These are phyloP conservation scores for Hebeloma cylindrosporum DNA, from an alignment of 768 basidiomycete species.

Conservation along the genomic window DNA sequence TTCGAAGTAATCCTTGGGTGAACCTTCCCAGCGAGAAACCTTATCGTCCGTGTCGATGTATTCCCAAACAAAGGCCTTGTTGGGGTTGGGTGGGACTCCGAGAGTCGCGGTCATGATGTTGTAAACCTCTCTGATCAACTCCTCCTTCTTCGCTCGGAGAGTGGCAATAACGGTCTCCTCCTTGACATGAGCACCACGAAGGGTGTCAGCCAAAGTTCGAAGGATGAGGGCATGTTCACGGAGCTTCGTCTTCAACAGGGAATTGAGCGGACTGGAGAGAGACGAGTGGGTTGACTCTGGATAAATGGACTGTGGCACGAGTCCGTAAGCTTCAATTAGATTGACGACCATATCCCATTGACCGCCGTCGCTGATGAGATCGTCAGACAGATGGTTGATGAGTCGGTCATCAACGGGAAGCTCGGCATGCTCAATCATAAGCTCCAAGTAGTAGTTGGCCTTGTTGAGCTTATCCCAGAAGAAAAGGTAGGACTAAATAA, in stretches of 20 bases:
- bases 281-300: conserved; percentile 87
- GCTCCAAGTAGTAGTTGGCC: conserved; percentile 88
- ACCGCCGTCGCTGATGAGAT: conserved; percentile 88
- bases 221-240: conserved; percentile 88
- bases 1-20: conserved; percentile 78
- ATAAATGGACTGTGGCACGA: conserved; percentile 80
- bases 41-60: conserved; percentile 83
- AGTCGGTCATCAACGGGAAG: conserved; percentile 81
- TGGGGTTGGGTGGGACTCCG: conserved; percentile 79
- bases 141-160: conserved; percentile 82
- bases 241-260: conserved; percentile 84
- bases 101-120: conserved; percentile 81
- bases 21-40: conserved; percentile 73
- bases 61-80: conserved; percentile 80
- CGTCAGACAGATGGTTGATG: conserved; percentile 70
- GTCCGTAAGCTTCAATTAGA: conserved; percentile 69
- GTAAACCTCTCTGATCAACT: conserved; percentile 82
- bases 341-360: conserved; percentile 91
- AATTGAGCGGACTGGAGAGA: conserved; percentile 68
- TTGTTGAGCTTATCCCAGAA: conserved; percentile 98
- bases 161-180: conserved; percentile 47
- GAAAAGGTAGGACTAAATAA: conserved; percentile 75
- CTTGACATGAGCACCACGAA: conserved; percentile 49
- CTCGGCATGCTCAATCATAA: conserved; percentile 78
- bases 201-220: conserved; percentile 56